A percentile compares a stretch with the other conserved stretches of the same genome.
phyloP scores from a whole-genome alignment of 2,329 filamentous ascomycete genomes.

The Ceratocystis variospora region DNA sequence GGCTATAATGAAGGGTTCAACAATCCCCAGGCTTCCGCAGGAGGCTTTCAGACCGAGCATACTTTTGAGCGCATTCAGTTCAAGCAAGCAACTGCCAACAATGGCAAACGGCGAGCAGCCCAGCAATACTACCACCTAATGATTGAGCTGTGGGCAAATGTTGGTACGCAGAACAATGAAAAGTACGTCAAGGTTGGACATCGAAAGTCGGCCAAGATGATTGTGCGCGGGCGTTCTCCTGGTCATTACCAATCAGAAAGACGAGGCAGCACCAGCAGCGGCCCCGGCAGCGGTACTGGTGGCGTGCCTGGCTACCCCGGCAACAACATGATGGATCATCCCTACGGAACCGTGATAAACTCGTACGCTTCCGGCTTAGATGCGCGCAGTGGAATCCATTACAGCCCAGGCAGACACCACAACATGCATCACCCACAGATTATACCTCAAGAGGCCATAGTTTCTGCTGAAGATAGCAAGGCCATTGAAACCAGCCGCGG shows the following conservation, averaged over 20 bases:
- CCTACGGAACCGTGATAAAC: conserved; percentile 31
- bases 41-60: conserved; percentile 37
- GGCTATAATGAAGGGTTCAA: conserved; percentile 21
- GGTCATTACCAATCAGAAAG: conserved; percentile 65
- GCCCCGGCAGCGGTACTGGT: conserved; percentile 50
- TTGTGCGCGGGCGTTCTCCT: conserved; percentile 72
- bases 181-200: conserved; percentile 59
- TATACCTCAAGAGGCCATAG: conserved; percentile 35
- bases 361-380: conserved; percentile 30
- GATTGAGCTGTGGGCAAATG: conserved; percentile 65
- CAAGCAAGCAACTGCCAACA: conserved; percentile 87
- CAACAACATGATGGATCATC: conserved; percentile 29
- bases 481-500: conserved; percentile 35
- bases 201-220: conserved; percentile 64
- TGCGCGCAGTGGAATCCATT: conserved; percentile 29
- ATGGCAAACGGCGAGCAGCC: conserved; percentile 75
- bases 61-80: conserved; percentile 86
- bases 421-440: conserved; percentile 34
- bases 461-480: conserved; percentile 40
- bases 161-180: conserved; percentile 36
- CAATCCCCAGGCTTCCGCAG: conserved; percentile 24
- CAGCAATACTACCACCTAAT: conserved; percentile 91
- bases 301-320: conserved; percentile 39
- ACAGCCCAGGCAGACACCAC: conserved; percentile 26
- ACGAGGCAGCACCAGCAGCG: conserved; percentile 54